Base-by-base conservation (phyloP, 2,329 filamentous ascomycete genomes). In the Aspergillus sp. region DNA sequence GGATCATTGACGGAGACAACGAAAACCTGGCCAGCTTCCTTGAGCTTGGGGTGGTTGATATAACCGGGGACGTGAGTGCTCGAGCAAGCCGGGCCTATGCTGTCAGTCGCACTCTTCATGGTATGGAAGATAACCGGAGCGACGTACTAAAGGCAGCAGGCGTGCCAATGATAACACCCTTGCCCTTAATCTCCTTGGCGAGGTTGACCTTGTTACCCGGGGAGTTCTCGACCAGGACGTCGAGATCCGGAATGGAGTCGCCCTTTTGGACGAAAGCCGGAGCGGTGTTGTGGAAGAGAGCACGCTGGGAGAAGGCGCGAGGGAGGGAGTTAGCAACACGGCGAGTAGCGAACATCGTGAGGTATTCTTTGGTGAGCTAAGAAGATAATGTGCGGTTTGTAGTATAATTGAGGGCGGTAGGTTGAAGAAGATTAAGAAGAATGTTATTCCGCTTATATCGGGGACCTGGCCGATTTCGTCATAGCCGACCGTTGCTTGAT, bases 1-100 rank as follows among this genome's bases (percentile, higher is more conserved):
- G 90, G 82, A 67, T 97, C 91, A 66, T 97, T 97, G 65, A 96
- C 90, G 13, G 87, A 84, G 48, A 97, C 83, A 37, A 97, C 88
- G 62, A 94, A 95, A 41, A 95, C 87, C 61, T 86, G 78, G 43
- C 90, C 90, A 25, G 87, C 88, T 51, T 84, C 77, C 73, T 87
- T 87, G 59, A 94, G 78, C 66, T 84, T 82, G 47, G 84, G 78
- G 65, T 88, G 86, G 63, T 82, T 83, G 69, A 96, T 85, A 73
- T 90, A 97, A 47, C 87, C 86, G 1, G 91, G 91, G 41, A 97
- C 77, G 66, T 97, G 91, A 43, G 73, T 76, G 55, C 79, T 77
- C 15, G 81, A 83, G 73, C 83, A 86, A 9, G 77, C 72, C 35
- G 83, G 82, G 60, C 76, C 77, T 77, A 47, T 23, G 10, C 3